Percentiles rank a stretch among this genome's conserved stretches.
Conservation (phyloP, 495 filamentous ascomycete genomes). For the Cudoniella acicularis region DNA sequence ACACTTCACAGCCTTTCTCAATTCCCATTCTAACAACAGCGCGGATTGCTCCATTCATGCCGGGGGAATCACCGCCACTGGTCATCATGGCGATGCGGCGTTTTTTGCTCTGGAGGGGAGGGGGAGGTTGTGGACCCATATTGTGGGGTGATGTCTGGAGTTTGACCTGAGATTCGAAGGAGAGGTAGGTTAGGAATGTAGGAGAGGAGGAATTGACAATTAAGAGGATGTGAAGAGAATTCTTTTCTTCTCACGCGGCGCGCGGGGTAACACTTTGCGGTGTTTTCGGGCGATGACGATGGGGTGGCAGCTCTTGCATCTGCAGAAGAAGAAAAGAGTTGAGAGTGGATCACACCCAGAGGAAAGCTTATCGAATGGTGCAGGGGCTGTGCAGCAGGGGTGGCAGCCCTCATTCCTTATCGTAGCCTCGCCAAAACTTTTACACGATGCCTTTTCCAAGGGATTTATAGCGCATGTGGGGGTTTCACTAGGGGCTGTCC, state of each 20-base stretch:
- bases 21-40: constrained; percentile 94
- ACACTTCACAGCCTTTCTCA: constrained; percentile 80
- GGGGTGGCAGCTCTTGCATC: neutral
- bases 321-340: constrained; percentile 11
- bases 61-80: constrained; percentile 93
- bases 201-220: neutral
- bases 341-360: constrained; percentile 3
- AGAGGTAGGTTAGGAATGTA: neutral
- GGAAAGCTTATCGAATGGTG: constrained; percentile 20
- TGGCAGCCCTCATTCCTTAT: neutral
- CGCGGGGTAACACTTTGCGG: constrained; percentile 9
- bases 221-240: neutral
- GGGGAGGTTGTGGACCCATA: constrained; percentile 22
- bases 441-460: neutral
- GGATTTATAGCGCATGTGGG: constrained; percentile 1
- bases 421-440: neutral
- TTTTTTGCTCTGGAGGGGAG: constrained; percentile 19
- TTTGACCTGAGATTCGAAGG: neutral
- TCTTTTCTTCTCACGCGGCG: neutral
- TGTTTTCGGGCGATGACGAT: constrained; percentile 16
- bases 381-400: neutral
- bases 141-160: neutral
- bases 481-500: neutral
- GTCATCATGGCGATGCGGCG: constrained; percentile 83
- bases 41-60: constrained; percentile 94